These are phyloP conservation scores for Fusarium sp. DNA, from an alignment of 2,329 filamentous ascomycete species.

Conservation along the genomic window DNA sequence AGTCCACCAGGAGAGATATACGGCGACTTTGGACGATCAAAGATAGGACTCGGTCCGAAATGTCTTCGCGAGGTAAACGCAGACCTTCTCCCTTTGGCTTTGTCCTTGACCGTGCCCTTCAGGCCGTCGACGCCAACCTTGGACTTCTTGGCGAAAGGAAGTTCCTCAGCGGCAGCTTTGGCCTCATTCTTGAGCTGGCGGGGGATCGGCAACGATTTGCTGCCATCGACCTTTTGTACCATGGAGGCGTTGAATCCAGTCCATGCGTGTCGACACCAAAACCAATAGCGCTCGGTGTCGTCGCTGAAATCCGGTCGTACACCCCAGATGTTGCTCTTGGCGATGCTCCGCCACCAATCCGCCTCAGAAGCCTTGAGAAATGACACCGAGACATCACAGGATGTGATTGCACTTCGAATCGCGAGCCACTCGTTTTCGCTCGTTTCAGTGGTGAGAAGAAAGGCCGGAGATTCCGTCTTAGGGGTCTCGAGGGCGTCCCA, in stretches of 20 bases:
- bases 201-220: background rate
- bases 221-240: background rate
- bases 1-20: background rate
- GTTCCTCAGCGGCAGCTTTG: background rate
- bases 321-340: slow-evolving; percentile 40
- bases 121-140: background rate
- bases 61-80: background rate
- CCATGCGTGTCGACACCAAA: background rate
- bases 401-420: slow-evolving; percentile 37
- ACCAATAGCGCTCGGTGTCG: background rate
- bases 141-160: background rate
- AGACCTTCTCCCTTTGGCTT: background rate
- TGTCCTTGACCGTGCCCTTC: background rate
- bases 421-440: slow-evolving; percentile 39
- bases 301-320: background rate
- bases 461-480: slow-evolving; percentile 19
- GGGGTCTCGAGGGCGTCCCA: background rate
- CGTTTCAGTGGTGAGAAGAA: slow-evolving; percentile 28
- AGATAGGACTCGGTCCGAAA: background rate
- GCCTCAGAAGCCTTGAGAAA: slow-evolving; percentile 10
- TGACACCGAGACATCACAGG: slow-evolving; percentile 7
- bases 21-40: background rate
- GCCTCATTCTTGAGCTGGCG: background rate
- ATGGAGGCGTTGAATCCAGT: background rate
- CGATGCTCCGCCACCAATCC: slow-evolving; percentile 34